These are phyloP conservation scores for Lichtheimia ornata DNA, from an alignment of 371 early-diverging fungal species.

Conservation along the genomic window DNA sequence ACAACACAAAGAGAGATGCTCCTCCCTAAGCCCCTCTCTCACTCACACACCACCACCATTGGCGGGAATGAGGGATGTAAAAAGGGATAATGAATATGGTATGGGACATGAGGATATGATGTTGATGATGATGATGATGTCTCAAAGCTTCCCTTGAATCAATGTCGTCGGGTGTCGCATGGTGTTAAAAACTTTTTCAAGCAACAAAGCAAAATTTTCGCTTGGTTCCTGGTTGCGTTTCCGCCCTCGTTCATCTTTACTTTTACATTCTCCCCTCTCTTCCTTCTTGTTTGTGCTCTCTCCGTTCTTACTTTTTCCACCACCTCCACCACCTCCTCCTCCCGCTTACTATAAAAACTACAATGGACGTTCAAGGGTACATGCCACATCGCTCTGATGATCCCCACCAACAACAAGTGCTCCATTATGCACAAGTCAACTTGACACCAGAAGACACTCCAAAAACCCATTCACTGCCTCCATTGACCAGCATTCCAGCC, in stretches of 20 bases:
- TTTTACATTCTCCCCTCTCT: background rate
- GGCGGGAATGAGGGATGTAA: too few relatives aligned
- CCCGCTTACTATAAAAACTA: background rate
- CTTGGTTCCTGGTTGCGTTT: slow-evolving; percentile 5
- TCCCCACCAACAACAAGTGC: slow-evolving; percentile 5
- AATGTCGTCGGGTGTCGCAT: background rate
- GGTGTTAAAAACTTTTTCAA: background rate
- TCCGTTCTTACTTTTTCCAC: background rate
- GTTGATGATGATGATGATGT: too few relatives aligned
- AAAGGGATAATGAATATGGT: too few relatives aligned
- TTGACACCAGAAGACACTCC: slow-evolving; percentile 4
- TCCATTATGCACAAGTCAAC: slow-evolving; percentile 12
- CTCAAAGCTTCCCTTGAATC: too few relatives aligned
- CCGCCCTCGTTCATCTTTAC: background rate
- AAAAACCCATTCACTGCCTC: slow-evolving; percentile 9
- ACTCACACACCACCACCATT: too few relatives aligned
- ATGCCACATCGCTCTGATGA: slow-evolving; percentile 18
- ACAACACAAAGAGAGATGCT: too few relatives aligned
- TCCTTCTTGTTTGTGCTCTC: slow-evolving; percentile 4
- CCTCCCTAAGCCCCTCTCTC: too few relatives aligned
- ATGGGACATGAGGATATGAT: too few relatives aligned
- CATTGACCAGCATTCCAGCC: slow-evolving; percentile 8
- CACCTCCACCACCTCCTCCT: too few relatives aligned
- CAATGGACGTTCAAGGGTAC: slow-evolving; percentile 18
- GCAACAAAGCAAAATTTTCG: slow-evolving; percentile 1